Conservation (phyloP, 176 grass and related monocot genomes). For the Neostapfia colusana region DNA sequence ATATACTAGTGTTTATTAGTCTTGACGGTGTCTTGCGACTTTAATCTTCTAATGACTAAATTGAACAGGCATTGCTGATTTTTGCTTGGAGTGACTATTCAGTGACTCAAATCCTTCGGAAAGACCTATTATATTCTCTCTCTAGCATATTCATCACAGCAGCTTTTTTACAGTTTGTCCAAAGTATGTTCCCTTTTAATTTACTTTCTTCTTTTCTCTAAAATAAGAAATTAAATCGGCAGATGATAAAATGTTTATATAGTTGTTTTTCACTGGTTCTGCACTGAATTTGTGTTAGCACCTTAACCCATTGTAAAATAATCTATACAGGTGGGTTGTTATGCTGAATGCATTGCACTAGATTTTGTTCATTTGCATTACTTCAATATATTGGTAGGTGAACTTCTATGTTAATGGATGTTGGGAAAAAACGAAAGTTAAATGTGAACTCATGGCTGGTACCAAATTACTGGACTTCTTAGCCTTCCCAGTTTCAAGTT, state of each 20-base stretch:
- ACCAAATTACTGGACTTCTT: background rate
- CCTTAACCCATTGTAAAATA: background rate
- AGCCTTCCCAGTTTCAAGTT: background rate
- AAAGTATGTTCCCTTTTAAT: conserved; percentile 60
- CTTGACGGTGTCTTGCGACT: conserved; percentile 21
- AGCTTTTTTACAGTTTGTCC: conserved; percentile 76
- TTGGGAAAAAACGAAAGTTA: background rate
- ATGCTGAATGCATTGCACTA: conserved; percentile 26
- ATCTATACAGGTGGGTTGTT: conserved; percentile 9
- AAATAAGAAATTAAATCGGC: conserved; percentile 2
- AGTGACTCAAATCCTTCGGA: conserved; percentile 59
- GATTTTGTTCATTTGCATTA: background rate
- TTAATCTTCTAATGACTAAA: conserved; percentile 30
- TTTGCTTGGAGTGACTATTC: conserved; percentile 71
- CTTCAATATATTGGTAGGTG: background rate
- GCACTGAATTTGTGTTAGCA: background rate
- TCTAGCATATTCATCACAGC: conserved; percentile 95
- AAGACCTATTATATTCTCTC: conserved; percentile 74
- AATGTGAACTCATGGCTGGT: background rate
- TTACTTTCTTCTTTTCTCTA: background rate
- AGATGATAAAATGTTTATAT: conserved; percentile 13
- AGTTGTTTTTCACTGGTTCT: conserved; percentile 20
- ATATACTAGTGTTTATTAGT: conserved; percentile 1
- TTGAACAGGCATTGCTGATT: conserved; percentile 79
- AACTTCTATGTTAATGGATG: conserved; percentile 2